Base-by-base conservation (phyloP, 257 asterid species). In the Verbena officinalis region DNA sequence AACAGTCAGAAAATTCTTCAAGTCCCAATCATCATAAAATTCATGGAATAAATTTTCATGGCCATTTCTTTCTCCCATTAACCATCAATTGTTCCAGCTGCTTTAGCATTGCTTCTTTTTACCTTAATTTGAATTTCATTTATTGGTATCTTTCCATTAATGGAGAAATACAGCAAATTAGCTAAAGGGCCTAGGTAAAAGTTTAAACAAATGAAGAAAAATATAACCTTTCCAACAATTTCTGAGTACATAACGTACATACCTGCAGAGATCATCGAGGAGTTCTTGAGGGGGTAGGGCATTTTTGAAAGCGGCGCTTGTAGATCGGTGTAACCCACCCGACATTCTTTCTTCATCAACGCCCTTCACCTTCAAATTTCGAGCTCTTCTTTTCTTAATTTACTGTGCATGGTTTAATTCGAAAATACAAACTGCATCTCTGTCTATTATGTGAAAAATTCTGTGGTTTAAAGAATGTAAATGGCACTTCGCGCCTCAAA, bases 221-320 rank as follows among this genome's bases (percentile, higher is more conserved):
- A 3, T 22, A 5, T 34, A 61, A 52, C 6, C 40, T 65, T 56
- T 21, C 12, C 24, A 57, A 56, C 30, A 13, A 69, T 15, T 2
- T 27, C 55, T 20, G 17, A 43, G 24, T 33, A 50, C 15, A 10
- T 4, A n/a, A 46, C 12, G 52, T 1, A 43, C 4, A 45, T 4
- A 90, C 97, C 95, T 94, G 95, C 99, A 94, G 57, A 94, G 95
- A 84, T 94, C 97, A 78, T 90, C 96, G 23, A 90, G 87, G 50
- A 90, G 95, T 78, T 94, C 99, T 77, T 90, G 94, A 60, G 99
- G 95, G 72, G 97, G 99, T 3, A 94, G 92, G 17, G 82, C 83
- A 60, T 80, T 82, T 74, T 94, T 90, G 55, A 84, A 79, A 17
- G 89, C 40, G 71, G 91, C 75, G 70, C 83, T 77, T 27, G 89